Evolutionary conservation across 73 alveolate species (phyloP).

Genomic region (Tetrahymena malaccensis): DNA sequence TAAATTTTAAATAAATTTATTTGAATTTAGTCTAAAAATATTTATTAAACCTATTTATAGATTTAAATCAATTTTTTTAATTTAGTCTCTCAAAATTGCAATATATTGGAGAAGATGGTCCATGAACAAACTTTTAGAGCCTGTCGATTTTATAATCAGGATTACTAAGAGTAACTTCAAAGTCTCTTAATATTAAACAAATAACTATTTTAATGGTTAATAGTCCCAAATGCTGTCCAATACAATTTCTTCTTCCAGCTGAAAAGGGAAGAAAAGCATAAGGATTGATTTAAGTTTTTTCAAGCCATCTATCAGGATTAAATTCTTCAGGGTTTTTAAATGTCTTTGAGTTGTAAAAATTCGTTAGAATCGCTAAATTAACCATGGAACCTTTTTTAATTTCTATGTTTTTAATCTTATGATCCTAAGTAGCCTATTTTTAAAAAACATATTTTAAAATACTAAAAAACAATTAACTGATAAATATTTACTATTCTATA

Average conservation of each 20-base stretch:
- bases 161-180: neutral
- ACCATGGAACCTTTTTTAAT: neutral
- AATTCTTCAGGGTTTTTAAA: neutral
- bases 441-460: neutral
- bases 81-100: neutral
- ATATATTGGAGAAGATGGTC: neutral
- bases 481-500: neutral
- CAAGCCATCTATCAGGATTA: conserved; percentile 29
- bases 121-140: neutral
- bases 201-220: conserved; percentile 4
- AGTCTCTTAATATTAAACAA: conserved; percentile 1
- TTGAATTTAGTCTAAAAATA: no score
- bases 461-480: neutral
- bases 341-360: neutral
- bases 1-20: no score
- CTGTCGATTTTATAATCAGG: neutral
- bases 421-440: neutral
- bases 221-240: conserved; percentile 24
- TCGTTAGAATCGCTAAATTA: neutral
- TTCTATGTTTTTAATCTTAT: neutral
- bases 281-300: neutral
- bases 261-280: conserved; percentile 18
- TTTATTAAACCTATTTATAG: no score
- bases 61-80: neutral
- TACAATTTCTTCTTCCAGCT: conserved; percentile 26